A percentile compares a stretch with the other conserved stretches of the same genome.
phyloP scores from a whole-genome alignment of 2,329 filamentous ascomycete genomes.

The Pestalotiopsis sp. region DNA sequence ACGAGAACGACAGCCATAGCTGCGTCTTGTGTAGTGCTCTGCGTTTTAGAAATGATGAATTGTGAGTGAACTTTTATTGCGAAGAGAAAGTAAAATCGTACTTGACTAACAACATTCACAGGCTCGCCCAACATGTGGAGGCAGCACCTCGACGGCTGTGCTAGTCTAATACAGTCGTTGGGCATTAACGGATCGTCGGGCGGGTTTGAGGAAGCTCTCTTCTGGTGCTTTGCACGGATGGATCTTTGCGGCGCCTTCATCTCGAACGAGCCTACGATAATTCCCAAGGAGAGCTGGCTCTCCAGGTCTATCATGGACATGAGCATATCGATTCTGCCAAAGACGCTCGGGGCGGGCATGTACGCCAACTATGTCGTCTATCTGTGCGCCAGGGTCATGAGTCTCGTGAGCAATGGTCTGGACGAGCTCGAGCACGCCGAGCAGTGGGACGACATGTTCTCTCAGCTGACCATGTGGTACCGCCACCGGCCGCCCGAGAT shows the following conservation, averaged over 20 bases:
- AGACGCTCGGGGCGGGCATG: slow-evolving; percentile 38
- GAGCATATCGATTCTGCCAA: slow-evolving; percentile 35
- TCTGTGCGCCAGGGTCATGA: slow-evolving; percentile 43
- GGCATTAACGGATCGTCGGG: slow-evolving; percentile 52
- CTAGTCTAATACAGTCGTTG: slow-evolving; percentile 48
- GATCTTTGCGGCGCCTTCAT: slow-evolving; percentile 55
- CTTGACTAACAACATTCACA: background rate
- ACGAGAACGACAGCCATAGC: slow-evolving; percentile 49
- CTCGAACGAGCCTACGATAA: slow-evolving; percentile 49
- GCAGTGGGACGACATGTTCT: slow-evolving; percentile 39
- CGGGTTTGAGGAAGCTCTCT: slow-evolving; percentile 49
- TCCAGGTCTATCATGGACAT: slow-evolving; percentile 31
- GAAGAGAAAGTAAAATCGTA: too few species aligned
- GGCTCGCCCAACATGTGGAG: slow-evolving; percentile 46
- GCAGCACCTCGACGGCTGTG: slow-evolving; percentile 52
- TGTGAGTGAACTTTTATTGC: too few species aligned
- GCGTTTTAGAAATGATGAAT: slow-evolving; percentile 55
- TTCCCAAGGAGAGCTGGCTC: slow-evolving; percentile 47
- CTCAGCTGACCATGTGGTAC: slow-evolving; percentile 42
- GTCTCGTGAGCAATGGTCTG: slow-evolving; percentile 33
- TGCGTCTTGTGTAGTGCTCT: slow-evolving; percentile 52
- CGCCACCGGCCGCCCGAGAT: slow-evolving; percentile 34
- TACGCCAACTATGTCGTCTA: slow-evolving; percentile 53
- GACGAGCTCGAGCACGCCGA: slow-evolving; percentile 18
- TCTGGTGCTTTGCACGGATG: slow-evolving; percentile 57